Base-by-base conservation (phyloP, 768 basidiomycete genomes). In the Daedaleopsis nitida region DNA sequence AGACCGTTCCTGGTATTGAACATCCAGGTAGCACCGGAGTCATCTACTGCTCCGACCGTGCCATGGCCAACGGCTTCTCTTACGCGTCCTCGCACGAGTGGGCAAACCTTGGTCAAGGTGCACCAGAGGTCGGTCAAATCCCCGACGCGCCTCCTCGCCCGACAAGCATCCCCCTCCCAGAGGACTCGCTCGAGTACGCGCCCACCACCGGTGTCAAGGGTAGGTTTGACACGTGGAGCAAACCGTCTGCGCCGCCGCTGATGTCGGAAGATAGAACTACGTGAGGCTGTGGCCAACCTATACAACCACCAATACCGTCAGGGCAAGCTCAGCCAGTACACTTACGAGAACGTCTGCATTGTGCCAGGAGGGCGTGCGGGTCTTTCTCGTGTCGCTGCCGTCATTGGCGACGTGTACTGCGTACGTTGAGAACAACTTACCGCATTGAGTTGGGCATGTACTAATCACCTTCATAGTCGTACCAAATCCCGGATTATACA, bases 341-440 rank as follows among this genome's bases (percentile, higher is more conserved):
- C 93, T 1, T 90, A 80, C 65, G 94, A 96, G 75, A 98, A 98
- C 69, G 89, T 93, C 13, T 94, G 92, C 69, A 96, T 98, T 67
- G 95, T 97, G 0, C 96, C 96, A 13, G 96, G 96, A 47, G 96
- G 96, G 16, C 87, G 94, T 57, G 81, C 95, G 2, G 95, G 95
- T 12, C 81, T 98, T 63, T 91, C 92, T 32, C 87, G 96, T 61
- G 83, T 98, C 23, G 94, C 95, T 14, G 92, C 96, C 16, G 95
- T 98, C 52, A 84, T 98, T 59, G 88, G 92, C 45, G 92, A 95
- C 70, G 92, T 95, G 54, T 94, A 92, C 66, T 88, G 87, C 55
- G 60, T 64, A 48, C 32, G 62, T 56, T 9, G 14, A 55, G 66
- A 63, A 34, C 17, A 10, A 27, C 3, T 19, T 13, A 24, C 16